Base-by-base conservation (phyloP, 2,329 filamentous ascomycete species). In the Acrocalymma vagum region DNA sequence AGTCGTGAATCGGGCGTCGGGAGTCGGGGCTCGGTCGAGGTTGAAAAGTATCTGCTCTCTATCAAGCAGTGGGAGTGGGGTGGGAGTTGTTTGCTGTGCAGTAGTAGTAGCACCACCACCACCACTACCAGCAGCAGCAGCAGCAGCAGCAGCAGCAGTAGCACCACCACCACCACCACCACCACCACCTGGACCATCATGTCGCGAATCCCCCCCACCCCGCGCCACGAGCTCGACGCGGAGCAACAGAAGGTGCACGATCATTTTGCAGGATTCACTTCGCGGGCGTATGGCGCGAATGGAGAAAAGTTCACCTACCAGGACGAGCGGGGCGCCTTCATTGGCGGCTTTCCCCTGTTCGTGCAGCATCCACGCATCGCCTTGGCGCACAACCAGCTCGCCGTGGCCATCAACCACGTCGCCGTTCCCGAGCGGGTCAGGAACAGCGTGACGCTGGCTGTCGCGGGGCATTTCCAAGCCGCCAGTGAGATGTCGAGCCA, bases 191-290 rank as follows among this genome's bases (percentile, higher is more conserved):
- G n/a, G n/a, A 25, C 32, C 32, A 36, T 8, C 32, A 36, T 36
- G 32, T 36, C 32, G 32, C 32, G 32, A 36, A 36, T 36, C 32
- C 32, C 32, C 32, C 32, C 32, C 10, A 36, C 32, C 6, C 32
- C 32, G 7, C 32, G 32, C 32, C 20, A 36, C 32, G 32, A 36
- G 32, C 32, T 36, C 32, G 20, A 36, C 32, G 32, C 32, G 11
- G 32, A 36, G 32, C 32, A 36, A 26, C 32, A 36, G 22, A 36
- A 36, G 32, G 32, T 36, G 32, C 32, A 36, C 23, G 32, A 36
- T 23, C 32, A 36, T 13, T 36, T 36, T 36, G 32, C 32, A 36
- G 32, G 21, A 26, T 36, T 36, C 32, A 36, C 32, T 5, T 36
- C 32, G 32, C 32, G 32, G 21, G 32, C 32, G 18, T 36, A 36